phyloP scores from a whole-genome alignment of 2,329 filamentous ascomycete genomes.

The Stromatinia cepivora region DNA sequence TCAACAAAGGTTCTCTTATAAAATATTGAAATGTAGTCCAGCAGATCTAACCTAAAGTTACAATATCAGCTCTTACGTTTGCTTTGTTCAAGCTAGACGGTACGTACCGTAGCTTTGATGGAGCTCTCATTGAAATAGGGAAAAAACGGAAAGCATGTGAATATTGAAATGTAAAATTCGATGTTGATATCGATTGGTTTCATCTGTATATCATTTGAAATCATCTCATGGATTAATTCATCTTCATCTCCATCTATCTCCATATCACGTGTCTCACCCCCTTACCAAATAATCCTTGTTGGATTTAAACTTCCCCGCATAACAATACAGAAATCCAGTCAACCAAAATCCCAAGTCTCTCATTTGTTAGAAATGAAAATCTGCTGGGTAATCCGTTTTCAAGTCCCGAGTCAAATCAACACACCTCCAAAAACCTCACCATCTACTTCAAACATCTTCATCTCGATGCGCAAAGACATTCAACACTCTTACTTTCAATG shows the following conservation, averaged over 20 bases:
- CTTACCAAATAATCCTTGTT: background rate
- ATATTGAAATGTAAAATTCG: no score
- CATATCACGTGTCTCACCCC: no score
- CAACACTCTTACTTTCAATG: slow-evolving; percentile 16
- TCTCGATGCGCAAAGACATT: background rate
- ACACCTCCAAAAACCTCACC: background rate
- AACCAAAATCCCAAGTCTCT: background rate
- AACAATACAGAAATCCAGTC: background rate
- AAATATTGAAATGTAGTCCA: no score
- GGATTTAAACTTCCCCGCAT: background rate
- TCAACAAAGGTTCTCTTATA: no score
- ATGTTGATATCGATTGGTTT: background rate
- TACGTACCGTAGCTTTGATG: background rate
- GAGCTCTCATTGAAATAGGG: background rate
- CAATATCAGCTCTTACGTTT: background rate
- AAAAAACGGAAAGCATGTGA: background rate
- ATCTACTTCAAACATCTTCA: background rate
- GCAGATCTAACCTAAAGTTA: no score
- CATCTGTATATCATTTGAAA: background rate
- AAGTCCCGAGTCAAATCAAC: background rate
- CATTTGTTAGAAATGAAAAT: slow-evolving; percentile 7
- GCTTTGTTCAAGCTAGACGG: background rate
- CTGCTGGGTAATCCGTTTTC: background rate
- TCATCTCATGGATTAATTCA: background rate
- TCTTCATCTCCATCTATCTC: no score